Base-by-base conservation (phyloP, 306 rosid species). In the Sechiopsis laciniata region DNA sequence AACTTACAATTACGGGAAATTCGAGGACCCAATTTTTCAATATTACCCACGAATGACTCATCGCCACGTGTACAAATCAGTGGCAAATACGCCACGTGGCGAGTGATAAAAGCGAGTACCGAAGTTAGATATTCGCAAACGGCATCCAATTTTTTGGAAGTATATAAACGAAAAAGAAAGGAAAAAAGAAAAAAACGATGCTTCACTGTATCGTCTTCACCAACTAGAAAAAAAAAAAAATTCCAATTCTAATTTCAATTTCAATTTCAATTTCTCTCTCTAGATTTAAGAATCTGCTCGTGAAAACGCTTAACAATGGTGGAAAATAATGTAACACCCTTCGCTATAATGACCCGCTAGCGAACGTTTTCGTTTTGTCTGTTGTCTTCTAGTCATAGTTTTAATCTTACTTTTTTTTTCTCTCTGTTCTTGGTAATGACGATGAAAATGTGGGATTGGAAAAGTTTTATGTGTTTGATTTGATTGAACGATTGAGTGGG, bases 341-440 rank as follows among this genome's bases (percentile, higher is more conserved):
- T 81, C 80, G 20, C 77, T 71, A 90, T 90, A 90, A 85, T 80
- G 97, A 94, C 97, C 79, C 78, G 20, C 81, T 73, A 88, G 87
- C 98, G 84, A 86, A 87, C 88, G 71, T 87, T 45, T 78, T 54
- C 80, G 54, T 53, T 59, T 58, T 73, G 72, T 75, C 72, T 75
- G 8, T 37, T 37, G 45, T 37, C 5, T 32, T 32, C 5, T 32
- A 32, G 37, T 32, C 37, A 4, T 32, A 5, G 37, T 32, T 32
- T 32, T 32, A 5, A 32, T 32, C 32, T 26, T 26, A 26, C 40
- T 35, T n/a, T n/a, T n/a, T 78, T 54, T n/a, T 15, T 75, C 83
- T 78, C 83, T 77, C 84, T 77, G 59, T 70, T 75, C 85, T 82
- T 88, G 96, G 92, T 87, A 78, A 78, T 78, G 84, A 48, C 74